phyloP scores from a whole-genome alignment of 2,329 filamentous ascomycete species.

The Xylaria sp. region DNA sequence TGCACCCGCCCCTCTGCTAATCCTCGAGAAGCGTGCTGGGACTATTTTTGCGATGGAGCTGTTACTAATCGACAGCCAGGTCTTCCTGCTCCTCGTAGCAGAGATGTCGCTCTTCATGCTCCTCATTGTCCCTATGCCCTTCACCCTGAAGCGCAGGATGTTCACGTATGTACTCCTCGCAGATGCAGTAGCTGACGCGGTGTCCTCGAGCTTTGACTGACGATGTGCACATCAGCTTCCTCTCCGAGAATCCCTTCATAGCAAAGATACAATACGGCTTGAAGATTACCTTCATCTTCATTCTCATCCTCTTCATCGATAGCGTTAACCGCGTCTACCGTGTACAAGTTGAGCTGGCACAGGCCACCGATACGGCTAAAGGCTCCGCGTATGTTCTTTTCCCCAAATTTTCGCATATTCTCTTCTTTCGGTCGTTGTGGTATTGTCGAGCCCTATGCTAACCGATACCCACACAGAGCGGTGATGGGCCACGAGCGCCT shows the following conservation, averaged over 20 bases:
- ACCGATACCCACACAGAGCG: conserved; percentile 41
- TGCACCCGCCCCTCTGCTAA: neutral
- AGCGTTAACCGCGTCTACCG: conserved; percentile 95
- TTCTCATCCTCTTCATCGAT: conserved; percentile 96
- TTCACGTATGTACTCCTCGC: conserved; percentile 61
- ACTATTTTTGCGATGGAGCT: conserved; percentile 13
- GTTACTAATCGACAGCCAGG: conserved; percentile 52
- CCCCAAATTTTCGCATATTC: neutral
- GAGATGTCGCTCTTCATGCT: conserved; percentile 84
- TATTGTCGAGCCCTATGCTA: conserved; percentile 15
- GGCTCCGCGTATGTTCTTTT: conserved; percentile 47
- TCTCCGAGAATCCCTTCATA: conserved; percentile 81
- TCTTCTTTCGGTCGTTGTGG: neutral
- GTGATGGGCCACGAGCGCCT: conserved; percentile 91
- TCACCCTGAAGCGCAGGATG: conserved; percentile 80
- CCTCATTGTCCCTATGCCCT: conserved; percentile 85
- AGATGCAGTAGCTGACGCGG: neutral
- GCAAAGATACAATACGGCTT: conserved; percentile 96
- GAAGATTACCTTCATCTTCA: conserved; percentile 99
- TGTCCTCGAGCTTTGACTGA: conserved; percentile 4
- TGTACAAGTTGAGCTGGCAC: conserved; percentile 84
- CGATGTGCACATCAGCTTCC: conserved; percentile 64
- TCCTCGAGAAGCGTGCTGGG: neutral
- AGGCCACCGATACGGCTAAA: conserved; percentile 65
- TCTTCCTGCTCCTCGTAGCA: conserved; percentile 79